phyloP scores from a whole-genome alignment of 768 basidiomycete species.

The Hysterangium stoloniferum region DNA sequence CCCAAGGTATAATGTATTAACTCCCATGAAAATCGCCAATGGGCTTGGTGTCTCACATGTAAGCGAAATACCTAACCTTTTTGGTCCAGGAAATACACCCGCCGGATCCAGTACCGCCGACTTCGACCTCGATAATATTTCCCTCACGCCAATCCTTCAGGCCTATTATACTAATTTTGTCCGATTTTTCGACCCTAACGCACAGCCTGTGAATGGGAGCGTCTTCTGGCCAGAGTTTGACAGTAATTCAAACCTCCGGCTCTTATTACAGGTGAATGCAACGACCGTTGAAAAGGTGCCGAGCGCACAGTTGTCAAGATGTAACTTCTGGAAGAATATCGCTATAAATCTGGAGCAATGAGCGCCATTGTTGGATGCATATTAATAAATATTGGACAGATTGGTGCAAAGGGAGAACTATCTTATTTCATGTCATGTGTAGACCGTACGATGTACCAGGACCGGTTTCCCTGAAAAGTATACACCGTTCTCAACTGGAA shows the following conservation, averaged over 20 bases:
- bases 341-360: conserved; percentile 8
- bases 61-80: conserved; percentile 3
- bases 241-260: not conserved
- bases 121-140: conserved; percentile 38
- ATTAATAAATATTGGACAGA: no score
- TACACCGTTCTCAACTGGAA: no score
- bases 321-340: conserved; percentile 9
- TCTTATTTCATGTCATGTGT: no score
- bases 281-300: conserved; percentile 10
- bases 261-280: conserved; percentile 11
- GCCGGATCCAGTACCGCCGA: conserved; percentile 30
- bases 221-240: conserved; percentile 9
- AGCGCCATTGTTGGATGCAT: no score
- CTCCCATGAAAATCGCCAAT: not conserved
- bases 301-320: conserved; percentile 4
- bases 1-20: conserved; percentile 7
- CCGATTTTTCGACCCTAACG: conserved; percentile 28
- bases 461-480: no score
- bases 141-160: conserved; percentile 37
- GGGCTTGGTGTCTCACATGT: conserved; percentile 7
- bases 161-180: conserved; percentile 11
- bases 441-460: no score
- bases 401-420: no score
- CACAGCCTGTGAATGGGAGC: conserved; percentile 44
- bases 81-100: conserved; percentile 24